These are phyloP conservation scores for Leucosporidium yakuticum DNA, from an alignment of 768 basidiomycete species.

Conservation along the genomic window DNA sequence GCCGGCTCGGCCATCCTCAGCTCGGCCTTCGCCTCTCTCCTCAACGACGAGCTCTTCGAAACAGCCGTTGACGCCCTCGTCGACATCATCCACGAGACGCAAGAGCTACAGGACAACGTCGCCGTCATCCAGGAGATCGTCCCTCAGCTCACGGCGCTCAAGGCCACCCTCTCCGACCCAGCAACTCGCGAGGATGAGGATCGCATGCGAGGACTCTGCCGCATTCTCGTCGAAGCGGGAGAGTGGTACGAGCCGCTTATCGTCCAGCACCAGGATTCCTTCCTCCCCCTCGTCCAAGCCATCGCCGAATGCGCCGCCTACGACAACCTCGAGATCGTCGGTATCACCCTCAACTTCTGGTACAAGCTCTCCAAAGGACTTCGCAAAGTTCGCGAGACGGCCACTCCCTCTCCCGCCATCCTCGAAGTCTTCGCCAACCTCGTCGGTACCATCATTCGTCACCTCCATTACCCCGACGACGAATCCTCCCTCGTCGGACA, in stretches of 20 bases:
- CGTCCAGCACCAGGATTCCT: constrained; percentile 80
- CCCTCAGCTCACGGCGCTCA: constrained; percentile 72
- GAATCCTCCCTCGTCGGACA: constrained; percentile 57
- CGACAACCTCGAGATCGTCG: constrained; percentile 88
- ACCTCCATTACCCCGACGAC: constrained; percentile 85
- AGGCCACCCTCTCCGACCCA: constrained; percentile 52
- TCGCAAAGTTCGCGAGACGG: constrained; percentile 50
- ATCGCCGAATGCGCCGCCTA: constrained; percentile 90
- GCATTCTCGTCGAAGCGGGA: constrained; percentile 93
- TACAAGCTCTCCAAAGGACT: constrained; percentile 89
- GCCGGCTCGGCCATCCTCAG: constrained; percentile 71
- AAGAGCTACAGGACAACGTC: constrained; percentile 93
- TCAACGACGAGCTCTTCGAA: constrained; percentile 83
- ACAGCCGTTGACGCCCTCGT: constrained; percentile 84
- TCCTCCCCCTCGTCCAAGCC: constrained; percentile 90
- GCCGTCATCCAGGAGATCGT: constrained; percentile 78
- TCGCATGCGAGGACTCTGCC: constrained; percentile 77
- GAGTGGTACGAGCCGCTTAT: constrained; percentile 88
- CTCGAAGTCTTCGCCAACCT: constrained; percentile 74
- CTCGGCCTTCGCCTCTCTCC: constrained; percentile 75
- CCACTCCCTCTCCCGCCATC: constrained; percentile 55
- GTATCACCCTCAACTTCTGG: constrained; percentile 98
- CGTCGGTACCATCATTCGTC: constrained; percentile 76
- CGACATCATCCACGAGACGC: constrained; percentile 94
- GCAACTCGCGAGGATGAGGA: constrained; percentile 71